A percentile compares a stretch with the other conserved stretches of the same genome.
These are phyloP conservation scores for Suaeda aralocaspica DNA, from an alignment of 148 eudicot species.

Conservation along the genomic window DNA sequence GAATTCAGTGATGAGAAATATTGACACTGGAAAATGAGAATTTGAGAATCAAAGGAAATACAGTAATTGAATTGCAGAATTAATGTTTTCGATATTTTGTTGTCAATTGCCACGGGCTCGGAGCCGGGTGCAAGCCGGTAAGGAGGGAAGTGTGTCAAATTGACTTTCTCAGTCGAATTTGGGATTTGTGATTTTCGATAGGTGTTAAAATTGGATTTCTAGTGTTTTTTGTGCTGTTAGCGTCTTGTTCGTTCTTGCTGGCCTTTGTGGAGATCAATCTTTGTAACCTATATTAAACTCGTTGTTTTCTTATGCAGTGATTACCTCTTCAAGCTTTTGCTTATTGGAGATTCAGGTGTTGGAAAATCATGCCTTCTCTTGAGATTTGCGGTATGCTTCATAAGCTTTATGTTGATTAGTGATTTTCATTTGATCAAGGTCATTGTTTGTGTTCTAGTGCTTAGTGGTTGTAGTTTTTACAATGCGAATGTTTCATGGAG, in stretches of 20 bases:
- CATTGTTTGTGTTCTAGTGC: background rate
- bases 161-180: background rate
- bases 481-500: background rate
- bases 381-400: constrained; percentile 34
- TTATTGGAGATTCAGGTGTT: constrained; percentile 40
- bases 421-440: background rate
- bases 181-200: background rate
- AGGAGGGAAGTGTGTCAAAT: no score
- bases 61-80: no score
- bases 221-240: background rate
- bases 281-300: background rate
- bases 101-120: no score
- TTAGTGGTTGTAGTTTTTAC: background rate
- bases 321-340: constrained; percentile 39
- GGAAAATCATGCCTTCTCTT: constrained; percentile 38
- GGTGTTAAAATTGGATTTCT: no score
- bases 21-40: no score
- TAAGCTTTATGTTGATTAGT: constrained; percentile 1
- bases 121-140: no score
- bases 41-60: no score
- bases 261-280: background rate
- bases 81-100: no score
- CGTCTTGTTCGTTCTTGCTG: background rate
- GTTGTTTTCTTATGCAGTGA: constrained; percentile 29
- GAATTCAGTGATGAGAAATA: no score